Percentiles rank a stretch among this genome's conserved stretches.
Evolutionary conservation across 805 yeast species (phyloP).

Genomic region (Huiozyma sinensis): DNA sequence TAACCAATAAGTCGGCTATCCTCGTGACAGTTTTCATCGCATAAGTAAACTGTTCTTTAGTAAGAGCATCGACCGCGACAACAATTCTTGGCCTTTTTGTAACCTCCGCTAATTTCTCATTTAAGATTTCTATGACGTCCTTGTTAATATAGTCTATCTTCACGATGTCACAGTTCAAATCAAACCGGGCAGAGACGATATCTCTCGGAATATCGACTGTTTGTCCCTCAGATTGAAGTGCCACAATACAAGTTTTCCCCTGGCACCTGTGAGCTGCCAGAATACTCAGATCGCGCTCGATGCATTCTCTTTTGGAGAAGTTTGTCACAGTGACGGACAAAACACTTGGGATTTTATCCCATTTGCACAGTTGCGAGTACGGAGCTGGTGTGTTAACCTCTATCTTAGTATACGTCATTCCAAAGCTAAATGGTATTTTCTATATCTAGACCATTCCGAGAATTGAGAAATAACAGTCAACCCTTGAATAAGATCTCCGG

Average conservation of each 20-base stretch:
- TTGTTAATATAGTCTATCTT: constrained; percentile 70
- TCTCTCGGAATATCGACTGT: constrained; percentile 58
- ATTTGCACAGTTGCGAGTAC: not conserved
- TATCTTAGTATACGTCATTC: not conserved
- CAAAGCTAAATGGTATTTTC: no score
- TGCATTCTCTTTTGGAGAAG: constrained; percentile 28
- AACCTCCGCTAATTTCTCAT: constrained; percentile 20
- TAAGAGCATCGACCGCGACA: constrained; percentile 27
- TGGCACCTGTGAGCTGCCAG: constrained; percentile 63
- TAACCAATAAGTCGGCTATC: constrained; percentile 54
- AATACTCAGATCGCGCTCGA: constrained; percentile 79
- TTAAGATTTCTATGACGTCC: constrained; percentile 41
- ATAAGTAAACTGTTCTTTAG: constrained; percentile 26
- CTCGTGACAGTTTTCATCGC: constrained; percentile 38
- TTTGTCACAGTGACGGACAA: not conserved
- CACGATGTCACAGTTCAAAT: constrained; percentile 48
- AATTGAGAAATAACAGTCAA: no score
- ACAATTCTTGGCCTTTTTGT: constrained; percentile 33
- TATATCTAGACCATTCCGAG: not conserved
- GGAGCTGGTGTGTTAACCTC: not conserved
- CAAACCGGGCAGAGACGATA: constrained; percentile 39
- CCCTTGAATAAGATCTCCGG: no score
- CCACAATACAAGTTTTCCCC: constrained; percentile 67
- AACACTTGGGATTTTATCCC: not conserved
- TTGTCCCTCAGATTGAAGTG: constrained; percentile 29